Evolutionary conservation across 345 rosid genomes (phyloP), one percentile per base, ranked within the genome.

Genomic region (Salix caprea): DNA sequence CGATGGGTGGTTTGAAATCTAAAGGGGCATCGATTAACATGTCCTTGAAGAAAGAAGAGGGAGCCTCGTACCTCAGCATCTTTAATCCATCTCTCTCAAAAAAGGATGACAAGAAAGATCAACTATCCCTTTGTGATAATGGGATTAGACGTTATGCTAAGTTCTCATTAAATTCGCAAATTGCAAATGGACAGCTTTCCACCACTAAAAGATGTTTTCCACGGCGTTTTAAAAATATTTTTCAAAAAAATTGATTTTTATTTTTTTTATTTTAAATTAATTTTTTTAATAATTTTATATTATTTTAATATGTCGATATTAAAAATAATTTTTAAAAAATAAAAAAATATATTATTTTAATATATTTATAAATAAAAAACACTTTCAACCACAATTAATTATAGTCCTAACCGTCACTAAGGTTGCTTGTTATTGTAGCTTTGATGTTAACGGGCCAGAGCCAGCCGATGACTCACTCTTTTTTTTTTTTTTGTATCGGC

Each of bases 21-120:
- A 34, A 67, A 74, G 66, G 16, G 18, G 81, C 75, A 74, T 76
- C 50, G 48, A 83, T 84, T 71, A 65, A 68, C 61, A 52, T 84
- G 91, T 86, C 89, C 85, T 84, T 86, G 89, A 86, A 78, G 60
- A 10, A 62, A 73, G 14, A 13, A 34, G 13, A 7, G 54, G 54
- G 23, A 23, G 11, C 37, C 69, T 64, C 28, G 28, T 1, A 42
- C 26, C 52, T 54, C 42, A 76, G 72, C 79, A 54, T 84, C 40
- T 71, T 67, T 34, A 36, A 69, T 58, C 79, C 62, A 74, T 82
- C 82, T 73, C 79, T 76, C 72, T 72, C 82, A 19, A 34, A 70
- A 79, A 82, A 81, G 74, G 76, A 82, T 82, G 89, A 87, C 87
- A 85, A 79, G 92, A 89, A 89, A 87, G 80, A 82, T 79, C 90